Evolutionary conservation across 371 early-diverging fungal species (phyloP).

Genomic region (Funneliformis caledonium): DNA sequence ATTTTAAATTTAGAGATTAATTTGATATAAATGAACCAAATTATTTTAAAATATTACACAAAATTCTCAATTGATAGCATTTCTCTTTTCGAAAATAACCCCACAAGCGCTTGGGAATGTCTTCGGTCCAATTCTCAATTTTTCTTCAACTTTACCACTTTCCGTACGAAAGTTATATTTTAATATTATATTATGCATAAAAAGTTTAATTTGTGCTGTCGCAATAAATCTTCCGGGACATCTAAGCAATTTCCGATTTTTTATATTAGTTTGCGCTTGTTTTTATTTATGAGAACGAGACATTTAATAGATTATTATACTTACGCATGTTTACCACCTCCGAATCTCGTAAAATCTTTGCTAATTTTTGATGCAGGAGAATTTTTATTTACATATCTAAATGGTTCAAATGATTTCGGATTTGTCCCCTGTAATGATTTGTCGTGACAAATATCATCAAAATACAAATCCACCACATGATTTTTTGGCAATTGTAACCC

Average conservation of each 20-base stretch:
- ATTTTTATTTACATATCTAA: not conserved
- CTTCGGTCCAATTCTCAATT: not conserved
- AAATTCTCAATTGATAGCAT: too few species aligned
- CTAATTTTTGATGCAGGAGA: not conserved
- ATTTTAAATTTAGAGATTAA: too few species aligned
- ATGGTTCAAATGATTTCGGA: not conserved
- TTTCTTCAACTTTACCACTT: not conserved
- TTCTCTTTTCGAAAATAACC: not conserved
- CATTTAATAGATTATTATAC: not conserved
- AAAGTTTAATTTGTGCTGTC: not conserved
- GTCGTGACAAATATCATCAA: not conserved
- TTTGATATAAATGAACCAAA: too few species aligned
- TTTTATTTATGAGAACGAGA: not conserved
- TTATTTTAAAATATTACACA: too few species aligned
- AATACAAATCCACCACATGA: not conserved
- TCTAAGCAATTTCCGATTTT: not conserved
- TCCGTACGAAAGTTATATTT: slow-evolving; percentile 9
- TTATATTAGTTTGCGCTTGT: not conserved
- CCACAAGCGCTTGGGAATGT: not conserved
- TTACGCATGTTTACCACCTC: slow-evolving; percentile 22
- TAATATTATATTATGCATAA: not conserved
- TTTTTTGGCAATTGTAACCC: not conserved
- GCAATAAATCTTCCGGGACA: slow-evolving; percentile 1
- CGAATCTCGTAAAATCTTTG: not conserved
- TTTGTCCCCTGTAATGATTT: not conserved